Evolutionary conservation across 2,329 filamentous ascomycete species (phyloP), one percentile per base, ranked within the genome.

Genomic region (Pyrenophora graminea): DNA sequence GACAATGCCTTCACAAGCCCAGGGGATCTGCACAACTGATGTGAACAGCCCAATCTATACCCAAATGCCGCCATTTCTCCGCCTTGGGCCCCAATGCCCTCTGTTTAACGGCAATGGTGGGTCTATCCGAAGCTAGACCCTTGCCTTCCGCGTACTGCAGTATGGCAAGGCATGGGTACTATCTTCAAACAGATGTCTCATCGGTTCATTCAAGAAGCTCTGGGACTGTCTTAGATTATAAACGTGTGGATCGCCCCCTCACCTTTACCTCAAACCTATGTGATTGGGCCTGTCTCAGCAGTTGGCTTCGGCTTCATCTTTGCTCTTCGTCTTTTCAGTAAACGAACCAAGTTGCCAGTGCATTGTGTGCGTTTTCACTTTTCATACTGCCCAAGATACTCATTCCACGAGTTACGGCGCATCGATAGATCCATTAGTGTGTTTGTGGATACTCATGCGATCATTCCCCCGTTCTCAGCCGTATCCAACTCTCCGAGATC

Each of bases 381-480:
- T 39, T 30, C 46, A 38, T 36, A 40, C 48, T 48, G 30, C 37
- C 36, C 42, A 61, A 30, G 42, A 18, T 41, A 55, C 48, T 55
- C 46, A 53, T 55, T 61, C 45, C 58, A 65, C 67, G 58, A 61
- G 37, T 56, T 51, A 50, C 44, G 42, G 59, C 4, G 21, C 48
- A 46, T 61, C 60, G 49, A 58, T 43, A 43, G 45, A 46, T 49
- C 25, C 31, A 21, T 53, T 63, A 70, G 66, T 62, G 61, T 68
- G 67, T 70, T 71, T 70, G 68, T 63, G 50, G 45, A 7, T 63
- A 62, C 56, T 50, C 61, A 62, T 64, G 59, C 56, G 55, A 59
- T 46, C 59, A 58, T 57, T 50, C 44, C 46, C 44, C 49, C 56
- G 48, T 45, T 45, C 46, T 48, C 40, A 37, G 37, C 32, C 45